Percentiles rank a stretch among this genome's conserved stretches.
These are phyloP conservation scores for Volvox reticuliferus DNA, from an alignment of 139 green algal genomes.

Conservation along the genomic window DNA sequence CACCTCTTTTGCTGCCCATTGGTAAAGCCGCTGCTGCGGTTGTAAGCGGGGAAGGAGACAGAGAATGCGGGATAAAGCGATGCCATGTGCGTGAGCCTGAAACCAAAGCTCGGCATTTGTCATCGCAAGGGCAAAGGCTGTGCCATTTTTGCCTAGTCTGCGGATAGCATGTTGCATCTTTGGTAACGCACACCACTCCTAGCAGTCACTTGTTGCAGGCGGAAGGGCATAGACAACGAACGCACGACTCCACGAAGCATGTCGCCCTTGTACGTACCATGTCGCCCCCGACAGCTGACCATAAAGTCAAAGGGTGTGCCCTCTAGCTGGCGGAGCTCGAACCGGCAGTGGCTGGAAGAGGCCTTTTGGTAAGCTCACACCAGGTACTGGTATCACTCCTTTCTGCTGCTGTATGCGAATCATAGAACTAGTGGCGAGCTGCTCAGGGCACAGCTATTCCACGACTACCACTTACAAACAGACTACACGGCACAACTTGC, in stretches of 20 bases:
- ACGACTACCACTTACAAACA: too few relatives aligned
- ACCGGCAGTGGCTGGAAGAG: too few relatives aligned
- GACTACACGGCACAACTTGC: too few relatives aligned
- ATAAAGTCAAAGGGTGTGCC: not conserved
- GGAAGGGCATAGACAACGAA: conserved; percentile 54
- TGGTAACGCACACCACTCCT: not conserved
- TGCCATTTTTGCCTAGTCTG: conserved; percentile 78
- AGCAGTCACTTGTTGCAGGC: not conserved
- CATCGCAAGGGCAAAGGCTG: conserved; percentile 74
- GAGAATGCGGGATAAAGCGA: not conserved
- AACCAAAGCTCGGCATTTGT: conserved; percentile 82
- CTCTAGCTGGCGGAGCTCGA: not conserved
- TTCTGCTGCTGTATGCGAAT: too few relatives aligned
- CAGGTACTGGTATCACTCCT: too few relatives aligned
- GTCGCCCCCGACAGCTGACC: conserved; percentile 46
- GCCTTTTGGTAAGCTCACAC: too few relatives aligned
- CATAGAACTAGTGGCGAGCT: too few relatives aligned
- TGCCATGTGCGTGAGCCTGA: not conserved
- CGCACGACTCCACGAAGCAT: conserved; percentile 66
- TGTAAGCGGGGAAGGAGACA: not conserved
- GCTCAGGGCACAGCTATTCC: too few relatives aligned
- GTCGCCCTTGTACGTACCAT: conserved; percentile 65
- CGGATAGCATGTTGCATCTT: not conserved
- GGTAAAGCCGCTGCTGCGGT: conserved; percentile 68
- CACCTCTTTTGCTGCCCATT: conserved; percentile 58